phyloP scores from a whole-genome alignment of 164 flowering plant genomes.

The Kingdonia uniflora region DNA sequence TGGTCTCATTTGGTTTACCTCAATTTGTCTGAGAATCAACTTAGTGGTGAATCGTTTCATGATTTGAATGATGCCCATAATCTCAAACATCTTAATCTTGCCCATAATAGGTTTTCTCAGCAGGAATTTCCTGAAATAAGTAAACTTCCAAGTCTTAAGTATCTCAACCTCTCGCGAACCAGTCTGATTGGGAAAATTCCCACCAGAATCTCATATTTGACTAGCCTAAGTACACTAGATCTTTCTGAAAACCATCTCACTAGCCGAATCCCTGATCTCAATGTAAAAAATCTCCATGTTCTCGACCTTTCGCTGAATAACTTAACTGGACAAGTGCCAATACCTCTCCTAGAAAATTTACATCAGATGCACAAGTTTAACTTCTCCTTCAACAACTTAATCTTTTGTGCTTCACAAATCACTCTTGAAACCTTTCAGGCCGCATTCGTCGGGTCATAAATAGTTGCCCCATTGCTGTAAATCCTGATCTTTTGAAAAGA shows the following conservation, averaged over 20 bases:
- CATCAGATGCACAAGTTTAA: slow-evolving; percentile 49
- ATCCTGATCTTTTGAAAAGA: slow-evolving; percentile 34
- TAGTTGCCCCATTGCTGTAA: slow-evolving; percentile 68
- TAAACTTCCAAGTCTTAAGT: slow-evolving; percentile 35
- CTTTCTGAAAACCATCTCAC: slow-evolving; percentile 58
- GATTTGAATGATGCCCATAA: slow-evolving; percentile 34
- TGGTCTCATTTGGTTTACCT: slow-evolving; percentile 56
- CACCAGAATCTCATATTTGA: slow-evolving; percentile 30
- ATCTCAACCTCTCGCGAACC: slow-evolving; percentile 60
- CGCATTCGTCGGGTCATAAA: slow-evolving; percentile 47
- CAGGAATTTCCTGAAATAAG: slow-evolving; percentile 37
- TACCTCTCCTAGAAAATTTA: slow-evolving; percentile 27
- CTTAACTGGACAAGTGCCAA: slow-evolving; percentile 50
- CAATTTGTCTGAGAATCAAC: slow-evolving; percentile 64
- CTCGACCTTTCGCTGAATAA: slow-evolving; percentile 62
- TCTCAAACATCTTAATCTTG: slow-evolving; percentile 67
- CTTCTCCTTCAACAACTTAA: slow-evolving; percentile 66
- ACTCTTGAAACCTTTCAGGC: slow-evolving; percentile 23
- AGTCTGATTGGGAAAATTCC: slow-evolving; percentile 43
- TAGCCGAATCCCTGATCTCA: slow-evolving; percentile 37
- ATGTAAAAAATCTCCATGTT: slow-evolving; percentile 27
- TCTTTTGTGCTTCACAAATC: slow-evolving; percentile 41
- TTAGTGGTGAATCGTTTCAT: slow-evolving; percentile 50
- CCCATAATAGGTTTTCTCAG: slow-evolving; percentile 47
- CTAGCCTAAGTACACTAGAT: slow-evolving; percentile 44